These are phyloP conservation scores for Diaporthe batatas DNA, from an alignment of 2,329 filamentous ascomycete genomes.

Conservation along the genomic window DNA sequence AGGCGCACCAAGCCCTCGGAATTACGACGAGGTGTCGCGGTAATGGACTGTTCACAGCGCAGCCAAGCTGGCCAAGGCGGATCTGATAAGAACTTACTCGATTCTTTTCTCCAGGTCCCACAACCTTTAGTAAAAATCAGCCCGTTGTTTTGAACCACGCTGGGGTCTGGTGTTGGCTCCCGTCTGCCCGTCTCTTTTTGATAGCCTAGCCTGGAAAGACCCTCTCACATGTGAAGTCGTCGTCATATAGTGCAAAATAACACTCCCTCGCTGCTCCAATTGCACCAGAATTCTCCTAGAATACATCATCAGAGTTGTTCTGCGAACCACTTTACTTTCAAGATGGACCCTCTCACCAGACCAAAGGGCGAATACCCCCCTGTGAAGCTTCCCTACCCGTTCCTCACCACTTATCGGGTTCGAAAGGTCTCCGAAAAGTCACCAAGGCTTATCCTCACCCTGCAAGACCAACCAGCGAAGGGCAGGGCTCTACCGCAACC, in stretches of 20 bases:
- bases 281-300: too few species aligned
- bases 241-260: conserved; percentile 21
- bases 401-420: conserved; percentile 58
- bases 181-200: background rate
- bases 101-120: background rate
- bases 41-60: background rate
- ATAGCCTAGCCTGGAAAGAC: background rate
- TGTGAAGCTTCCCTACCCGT: conserved; percentile 62
- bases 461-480: conserved; percentile 51
- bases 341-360: conserved; percentile 43
- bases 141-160: background rate
- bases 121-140: background rate
- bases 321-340: background rate
- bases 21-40: background rate
- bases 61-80: too few species aligned
- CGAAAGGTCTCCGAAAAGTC: conserved; percentile 47
- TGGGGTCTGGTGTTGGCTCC: background rate
- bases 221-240: background rate
- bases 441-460: conserved; percentile 47
- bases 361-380: conserved; percentile 47
- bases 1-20: background rate
- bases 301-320: background rate
- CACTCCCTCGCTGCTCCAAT: background rate
- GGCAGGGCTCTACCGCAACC: conserved; percentile 52
- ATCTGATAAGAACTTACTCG: background rate